Evolutionary conservation across 495 filamentous ascomycete genomes (phyloP).

Genomic region (Aspergillus nanangensis): DNA sequence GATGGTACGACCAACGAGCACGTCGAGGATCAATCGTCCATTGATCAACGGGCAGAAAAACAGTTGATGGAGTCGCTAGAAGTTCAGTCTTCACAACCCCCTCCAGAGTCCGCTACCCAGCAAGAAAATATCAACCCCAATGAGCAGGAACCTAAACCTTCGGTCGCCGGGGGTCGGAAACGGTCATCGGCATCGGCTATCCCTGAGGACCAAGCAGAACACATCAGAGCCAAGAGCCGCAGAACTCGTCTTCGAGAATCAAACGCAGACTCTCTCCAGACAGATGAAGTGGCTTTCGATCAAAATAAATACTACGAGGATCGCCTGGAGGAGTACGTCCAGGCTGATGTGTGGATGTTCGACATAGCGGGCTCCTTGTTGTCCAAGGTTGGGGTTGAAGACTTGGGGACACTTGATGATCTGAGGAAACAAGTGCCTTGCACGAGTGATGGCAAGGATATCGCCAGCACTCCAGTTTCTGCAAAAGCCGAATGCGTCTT

Average conservation of each 20-base stretch:
- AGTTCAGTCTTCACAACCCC: constrained; percentile 23
- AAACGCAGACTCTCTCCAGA: constrained; percentile 46
- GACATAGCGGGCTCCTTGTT: constrained; percentile 62
- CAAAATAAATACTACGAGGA: constrained; percentile 67
- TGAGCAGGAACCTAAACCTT: constrained; percentile 28
- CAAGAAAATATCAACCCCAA: constrained; percentile 21
- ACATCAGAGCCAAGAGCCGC: constrained; percentile 72
- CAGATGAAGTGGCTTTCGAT: constrained; percentile 56
- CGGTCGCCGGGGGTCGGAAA: constrained; percentile 33
- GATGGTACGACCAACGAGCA: constrained; percentile 14
- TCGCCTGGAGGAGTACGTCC: constrained; percentile 60
- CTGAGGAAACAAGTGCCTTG: constrained; percentile 27
- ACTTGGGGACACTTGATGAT: constrained; percentile 37
- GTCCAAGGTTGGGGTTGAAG: constrained; percentile 59
- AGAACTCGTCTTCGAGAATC: constrained; percentile 76
- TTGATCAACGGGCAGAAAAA: constrained; percentile 39
- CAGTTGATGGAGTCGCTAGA: constrained; percentile 39
- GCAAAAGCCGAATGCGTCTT: constrained; percentile 26
- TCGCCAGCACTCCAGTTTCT: constrained; percentile 7
- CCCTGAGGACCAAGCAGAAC: constrained; percentile 48
- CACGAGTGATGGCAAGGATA: constrained; percentile 13
- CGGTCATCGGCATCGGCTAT: constrained; percentile 47
- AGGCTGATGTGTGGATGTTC: constrained; percentile 75
- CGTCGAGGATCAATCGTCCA: constrained; percentile 34
- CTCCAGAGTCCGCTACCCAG: constrained; percentile 14